Conservation (phyloP, 1,284 basidiomycete species). For the Filobasidium uniguttulatum region DNA sequence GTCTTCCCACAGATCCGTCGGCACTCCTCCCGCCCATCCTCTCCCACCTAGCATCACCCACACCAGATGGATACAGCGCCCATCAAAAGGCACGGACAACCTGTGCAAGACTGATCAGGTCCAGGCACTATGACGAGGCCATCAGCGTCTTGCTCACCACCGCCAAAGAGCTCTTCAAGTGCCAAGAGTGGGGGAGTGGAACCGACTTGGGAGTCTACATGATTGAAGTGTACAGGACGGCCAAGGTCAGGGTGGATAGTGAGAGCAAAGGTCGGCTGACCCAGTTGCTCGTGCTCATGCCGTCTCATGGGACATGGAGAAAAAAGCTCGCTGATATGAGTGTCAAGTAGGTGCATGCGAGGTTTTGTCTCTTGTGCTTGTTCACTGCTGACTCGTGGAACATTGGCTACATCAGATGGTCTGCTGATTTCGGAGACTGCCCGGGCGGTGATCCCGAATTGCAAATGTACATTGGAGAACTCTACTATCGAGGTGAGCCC, state of each 20-base stretch:
- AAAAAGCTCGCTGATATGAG: slow-evolving; percentile 39
- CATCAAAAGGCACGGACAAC: slow-evolving; percentile 92
- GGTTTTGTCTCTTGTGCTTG: background rate
- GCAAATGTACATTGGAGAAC: slow-evolving; percentile 73
- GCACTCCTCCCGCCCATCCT: slow-evolving; percentile 35
- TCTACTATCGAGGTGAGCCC: slow-evolving; percentile 67
- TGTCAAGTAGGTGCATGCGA: slow-evolving; percentile 25
- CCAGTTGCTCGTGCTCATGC: slow-evolving; percentile 39
- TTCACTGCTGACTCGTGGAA: background rate
- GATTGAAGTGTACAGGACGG: slow-evolving; percentile 63
- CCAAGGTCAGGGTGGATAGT: slow-evolving; percentile 54
- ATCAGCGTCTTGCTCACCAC: slow-evolving; percentile 79
- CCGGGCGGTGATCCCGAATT: slow-evolving; percentile 72
- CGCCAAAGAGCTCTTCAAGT: slow-evolving; percentile 68
- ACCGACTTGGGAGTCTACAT: slow-evolving; percentile 65
- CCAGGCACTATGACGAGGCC: slow-evolving; percentile 61
- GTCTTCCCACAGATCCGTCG: slow-evolving; percentile 24
- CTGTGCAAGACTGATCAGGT: slow-evolving; percentile 66
- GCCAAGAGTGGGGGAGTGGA: slow-evolving; percentile 72
- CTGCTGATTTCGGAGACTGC: slow-evolving; percentile 55
- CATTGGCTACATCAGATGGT: slow-evolving; percentile 51
- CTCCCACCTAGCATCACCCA: slow-evolving; percentile 23
- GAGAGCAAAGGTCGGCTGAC: slow-evolving; percentile 47
- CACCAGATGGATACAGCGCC: slow-evolving; percentile 60
- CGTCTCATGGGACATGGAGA: slow-evolving; percentile 37